phyloP scores from a whole-genome alignment of 108 stramenopile species.

The Heterococcus sp. region DNA sequence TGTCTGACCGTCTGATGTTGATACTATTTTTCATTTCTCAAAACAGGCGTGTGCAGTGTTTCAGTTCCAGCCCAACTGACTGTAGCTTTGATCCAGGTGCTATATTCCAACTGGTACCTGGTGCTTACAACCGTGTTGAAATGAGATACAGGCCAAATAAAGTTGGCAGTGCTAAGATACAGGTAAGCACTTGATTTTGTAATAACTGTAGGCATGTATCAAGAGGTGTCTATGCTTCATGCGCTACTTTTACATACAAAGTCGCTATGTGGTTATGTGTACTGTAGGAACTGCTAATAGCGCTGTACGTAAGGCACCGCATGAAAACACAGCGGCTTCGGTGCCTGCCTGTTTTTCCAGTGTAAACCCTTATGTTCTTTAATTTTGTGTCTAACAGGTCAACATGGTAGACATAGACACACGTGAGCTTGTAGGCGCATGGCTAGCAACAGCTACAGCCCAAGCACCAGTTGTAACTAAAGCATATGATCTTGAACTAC shows the following conservation, averaged over 20 bases:
- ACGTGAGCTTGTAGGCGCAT: conserved; percentile 56
- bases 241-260: too few species aligned
- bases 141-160: conserved; percentile 35
- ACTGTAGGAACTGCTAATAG: too few species aligned
- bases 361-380: too few species aligned
- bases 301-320: too few species aligned
- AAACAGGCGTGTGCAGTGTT: conserved; percentile 45
- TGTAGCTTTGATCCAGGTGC: conserved; percentile 44
- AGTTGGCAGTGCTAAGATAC: conserved; percentile 27
- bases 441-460: conserved; percentile 54
- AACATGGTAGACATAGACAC: conserved; percentile 63
- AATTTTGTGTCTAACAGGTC: conserved; percentile 38
- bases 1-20: not conserved
- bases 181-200: conserved; percentile 5
- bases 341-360: too few species aligned
- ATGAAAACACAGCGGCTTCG: too few species aligned
- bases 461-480: conserved; percentile 56
- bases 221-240: too few species aligned
- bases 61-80: conserved; percentile 42
- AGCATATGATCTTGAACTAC: conserved; percentile 57
- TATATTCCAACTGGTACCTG: conserved; percentile 60
- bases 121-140: conserved; percentile 61
- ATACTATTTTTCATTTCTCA: not conserved
- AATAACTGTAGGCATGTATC: too few species aligned
- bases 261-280: too few species aligned